These are phyloP conservation scores for Saccharomycopsis babjevae DNA, from an alignment of 805 yeast genomes.

Conservation along the genomic window DNA sequence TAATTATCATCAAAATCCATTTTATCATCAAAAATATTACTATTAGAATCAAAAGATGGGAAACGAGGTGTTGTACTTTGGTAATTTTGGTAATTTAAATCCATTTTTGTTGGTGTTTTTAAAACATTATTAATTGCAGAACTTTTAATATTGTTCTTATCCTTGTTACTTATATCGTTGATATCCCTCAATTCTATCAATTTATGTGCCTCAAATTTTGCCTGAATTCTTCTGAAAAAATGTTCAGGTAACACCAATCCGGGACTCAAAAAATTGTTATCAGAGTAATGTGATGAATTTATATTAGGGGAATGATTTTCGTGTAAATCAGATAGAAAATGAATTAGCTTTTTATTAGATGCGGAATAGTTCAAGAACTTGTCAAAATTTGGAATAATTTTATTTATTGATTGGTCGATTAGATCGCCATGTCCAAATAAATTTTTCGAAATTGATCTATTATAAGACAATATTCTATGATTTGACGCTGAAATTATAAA, in stretches of 20 bases:
- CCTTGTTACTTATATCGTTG: constrained; percentile 11
- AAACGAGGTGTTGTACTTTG: not conserved
- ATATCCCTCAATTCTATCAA: constrained; percentile 3
- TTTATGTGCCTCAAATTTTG: constrained; percentile 27
- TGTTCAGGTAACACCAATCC: constrained; percentile 89
- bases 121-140: not conserved
- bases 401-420: constrained; percentile 39
- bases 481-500: constrained; percentile 47
- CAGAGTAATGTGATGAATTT: not conserved
- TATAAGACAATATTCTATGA: constrained; percentile 55
- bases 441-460: constrained; percentile 67
- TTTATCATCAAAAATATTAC: not conserved
- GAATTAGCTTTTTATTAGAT: constrained; percentile 16
- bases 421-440: constrained; percentile 54
- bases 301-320: constrained; percentile 1
- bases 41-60: not conserved
- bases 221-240: constrained; percentile 63
- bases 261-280: constrained; percentile 26
- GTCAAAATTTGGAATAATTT: constrained; percentile 54
- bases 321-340: constrained; percentile 20
- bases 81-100: not conserved
- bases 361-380: constrained; percentile 33
- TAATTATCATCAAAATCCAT: constrained; percentile 1
- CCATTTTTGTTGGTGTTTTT: not conserved
- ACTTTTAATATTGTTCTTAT: constrained; percentile 6